A percentile compares a stretch with the other conserved stretches of the same genome.
Evolutionary conservation across 345 rosid species (phyloP).

Genomic region (Brassica cretica): DNA sequence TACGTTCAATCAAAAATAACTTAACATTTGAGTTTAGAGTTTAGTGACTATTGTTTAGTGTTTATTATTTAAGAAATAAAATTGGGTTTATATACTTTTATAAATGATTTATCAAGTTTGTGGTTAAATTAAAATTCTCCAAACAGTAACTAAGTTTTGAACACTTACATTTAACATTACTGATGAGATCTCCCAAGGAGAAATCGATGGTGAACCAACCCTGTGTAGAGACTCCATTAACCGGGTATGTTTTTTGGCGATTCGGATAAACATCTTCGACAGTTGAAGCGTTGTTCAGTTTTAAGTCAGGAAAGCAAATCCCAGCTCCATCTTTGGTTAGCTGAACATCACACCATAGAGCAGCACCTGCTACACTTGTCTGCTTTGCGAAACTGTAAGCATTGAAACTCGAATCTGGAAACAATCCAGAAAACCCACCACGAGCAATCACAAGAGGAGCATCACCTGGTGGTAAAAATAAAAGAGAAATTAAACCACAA

Average conservation of each 20-base stretch:
- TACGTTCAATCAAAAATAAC: too few relatives aligned
- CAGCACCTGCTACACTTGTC: conserved; percentile 35
- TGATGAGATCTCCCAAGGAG: conserved; percentile 10
- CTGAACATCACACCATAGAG: conserved; percentile 80
- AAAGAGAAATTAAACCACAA: not conserved
- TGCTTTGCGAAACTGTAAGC: conserved; percentile 46
- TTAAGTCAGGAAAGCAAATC: conserved; percentile 54
- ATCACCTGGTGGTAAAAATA: conserved; percentile 47
- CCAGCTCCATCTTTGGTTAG: conserved; percentile 70
- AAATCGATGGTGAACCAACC: conserved; percentile 72
- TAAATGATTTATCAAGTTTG: too few relatives aligned
- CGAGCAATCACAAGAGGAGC: conserved; percentile 66
- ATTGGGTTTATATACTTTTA: too few relatives aligned
- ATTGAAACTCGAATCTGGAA: conserved; percentile 51
- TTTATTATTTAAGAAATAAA: too few relatives aligned
- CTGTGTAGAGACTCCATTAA: conserved; percentile 47
- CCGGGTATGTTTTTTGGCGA: conserved; percentile 28
- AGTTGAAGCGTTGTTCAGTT: conserved; percentile 34
- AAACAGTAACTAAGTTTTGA: not conserved
- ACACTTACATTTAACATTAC: conserved; percentile 41
- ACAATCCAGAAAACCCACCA: conserved; percentile 82
- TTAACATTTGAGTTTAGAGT: too few relatives aligned
- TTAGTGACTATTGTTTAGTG: too few relatives aligned
- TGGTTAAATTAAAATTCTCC: too few relatives aligned
- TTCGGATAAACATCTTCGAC: not conserved